Base-by-base conservation (phyloP, 2,329 filamentous ascomycete species). In the Trichoderma gracile region DNA sequence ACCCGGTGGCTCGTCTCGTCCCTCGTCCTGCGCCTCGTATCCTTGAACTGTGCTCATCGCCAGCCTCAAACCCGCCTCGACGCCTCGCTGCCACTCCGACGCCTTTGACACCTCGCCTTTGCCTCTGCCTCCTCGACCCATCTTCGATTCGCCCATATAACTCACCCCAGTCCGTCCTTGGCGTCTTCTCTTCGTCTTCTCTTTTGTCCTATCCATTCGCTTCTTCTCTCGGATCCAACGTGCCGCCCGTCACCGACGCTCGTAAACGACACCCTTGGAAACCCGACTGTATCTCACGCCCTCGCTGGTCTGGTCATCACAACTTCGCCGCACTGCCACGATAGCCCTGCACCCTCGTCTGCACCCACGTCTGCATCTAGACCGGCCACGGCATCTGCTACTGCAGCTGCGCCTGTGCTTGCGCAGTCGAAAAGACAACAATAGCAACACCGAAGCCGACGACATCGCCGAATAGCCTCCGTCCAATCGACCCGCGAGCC, bases 141-240 rank as follows among this genome's bases (percentile, higher is more conserved):
- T 64, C 61, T 49, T 64, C 53, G 33, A 49, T 63, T 63, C 45
- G 60, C 27, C 43, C 53, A 33, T 33, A 49, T n/a, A 56, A 49
- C 60, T 55, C 60, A 55, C 60, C 60, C 40, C 52, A 55, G 43
- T 63, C 60, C 47, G 38, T 57, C 53, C 53, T 64, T 57, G 33
- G 30, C 43, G n/a, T 25, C 38, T 43, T 52, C 21, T 56, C 52
- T 49, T 56, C 42, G 50, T 40, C 21, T 45, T 57, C 21, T 59
- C 54, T 23, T 59, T 57, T 53, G 62, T 64, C n/a, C 19, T 14
- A 10, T 45, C n/a, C 42, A 38, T 12, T 63, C 55, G n/a, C 25
- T 42, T 9, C 47, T 40, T 15, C 30, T 40, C 58, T 38, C 58
- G 58, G 58, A 54, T 46, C 27, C 40, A 33, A 53, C 58, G 40